Conservation (phyloP, 345 rosid genomes). For the Citrus sp. region DNA sequence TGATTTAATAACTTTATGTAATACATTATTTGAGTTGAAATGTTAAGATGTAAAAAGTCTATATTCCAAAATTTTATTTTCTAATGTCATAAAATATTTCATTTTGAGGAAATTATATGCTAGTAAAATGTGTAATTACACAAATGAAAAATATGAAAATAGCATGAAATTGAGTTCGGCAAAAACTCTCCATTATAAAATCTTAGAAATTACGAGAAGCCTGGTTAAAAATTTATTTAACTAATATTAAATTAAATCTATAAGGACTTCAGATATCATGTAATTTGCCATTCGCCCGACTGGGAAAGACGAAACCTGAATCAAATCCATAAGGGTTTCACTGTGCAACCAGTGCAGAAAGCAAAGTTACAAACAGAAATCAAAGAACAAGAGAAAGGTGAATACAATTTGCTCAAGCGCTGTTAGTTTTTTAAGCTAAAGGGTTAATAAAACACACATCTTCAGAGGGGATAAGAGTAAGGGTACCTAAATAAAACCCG, state of each 20-base stretch:
- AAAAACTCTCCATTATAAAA: too few relatives aligned
- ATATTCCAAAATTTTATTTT: too few relatives aligned
- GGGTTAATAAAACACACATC: background rate
- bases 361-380: background rate
- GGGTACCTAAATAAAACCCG: background rate
- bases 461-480: background rate
- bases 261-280: background rate
- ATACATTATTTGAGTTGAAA: too few relatives aligned
- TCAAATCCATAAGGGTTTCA: slow-evolving; percentile 11
- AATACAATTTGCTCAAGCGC: background rate
- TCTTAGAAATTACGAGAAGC: background rate
- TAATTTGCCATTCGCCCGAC: background rate
- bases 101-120: too few relatives aligned
- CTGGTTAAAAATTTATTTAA: background rate
- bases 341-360: background rate
- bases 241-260: background rate
- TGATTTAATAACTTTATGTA: too few relatives aligned
- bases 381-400: background rate
- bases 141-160: too few relatives aligned
- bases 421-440: background rate
- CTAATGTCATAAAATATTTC: too few relatives aligned
- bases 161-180: too few relatives aligned
- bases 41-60: too few relatives aligned
- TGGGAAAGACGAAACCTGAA: background rate
- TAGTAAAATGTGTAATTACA: too few relatives aligned